Percentiles rank a stretch among this genome's conserved stretches.
Conservation (phyloP, 495 filamentous ascomycete species). For the Acidomyces sp. region DNA sequence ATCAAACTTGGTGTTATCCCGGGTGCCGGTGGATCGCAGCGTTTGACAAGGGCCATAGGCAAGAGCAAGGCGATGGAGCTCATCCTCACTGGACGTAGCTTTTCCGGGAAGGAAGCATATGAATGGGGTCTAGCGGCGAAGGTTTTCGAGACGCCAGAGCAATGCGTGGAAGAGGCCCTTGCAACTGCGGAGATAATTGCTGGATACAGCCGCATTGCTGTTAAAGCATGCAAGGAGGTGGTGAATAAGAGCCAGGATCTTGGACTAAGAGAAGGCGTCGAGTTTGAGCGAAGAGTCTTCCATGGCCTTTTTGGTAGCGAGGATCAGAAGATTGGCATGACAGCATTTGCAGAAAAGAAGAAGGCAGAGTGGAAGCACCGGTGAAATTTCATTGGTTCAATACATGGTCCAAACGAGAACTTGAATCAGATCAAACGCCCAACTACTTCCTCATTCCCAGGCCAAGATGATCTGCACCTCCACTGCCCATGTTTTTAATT, state of each 20-base stretch:
- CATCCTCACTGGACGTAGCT: conserved; percentile 74
- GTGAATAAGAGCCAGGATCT: conserved; percentile 95
- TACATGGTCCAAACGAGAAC: background rate
- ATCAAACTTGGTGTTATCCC: conserved; percentile 88
- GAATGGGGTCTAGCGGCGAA: conserved; percentile 82
- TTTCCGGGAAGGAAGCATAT: conserved; percentile 67
- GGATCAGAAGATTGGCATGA: conserved; percentile 97
- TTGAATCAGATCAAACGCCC: too few relatives aligned
- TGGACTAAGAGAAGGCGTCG: conserved; percentile 72
- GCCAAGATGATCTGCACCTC: conserved; percentile 16
- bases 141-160: conserved; percentile 68
- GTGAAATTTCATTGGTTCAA: conserved; percentile 25
- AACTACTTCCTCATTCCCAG: conserved; percentile 12
- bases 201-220: conserved; percentile 60
- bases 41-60: conserved; percentile 75
- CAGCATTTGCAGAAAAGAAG: conserved; percentile 86
- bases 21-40: conserved; percentile 80
- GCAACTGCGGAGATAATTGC: conserved; percentile 84
- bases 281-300: conserved; percentile 87
- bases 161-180: conserved; percentile 62
- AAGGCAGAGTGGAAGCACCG: conserved; percentile 83
- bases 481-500: conserved; percentile 15
- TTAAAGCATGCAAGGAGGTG: conserved; percentile 90
- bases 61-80: conserved; percentile 90
- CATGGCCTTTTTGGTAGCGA: conserved; percentile 81